phyloP scores from a whole-genome alignment of 441 rosid genomes.

The Jatropha multifida region DNA sequence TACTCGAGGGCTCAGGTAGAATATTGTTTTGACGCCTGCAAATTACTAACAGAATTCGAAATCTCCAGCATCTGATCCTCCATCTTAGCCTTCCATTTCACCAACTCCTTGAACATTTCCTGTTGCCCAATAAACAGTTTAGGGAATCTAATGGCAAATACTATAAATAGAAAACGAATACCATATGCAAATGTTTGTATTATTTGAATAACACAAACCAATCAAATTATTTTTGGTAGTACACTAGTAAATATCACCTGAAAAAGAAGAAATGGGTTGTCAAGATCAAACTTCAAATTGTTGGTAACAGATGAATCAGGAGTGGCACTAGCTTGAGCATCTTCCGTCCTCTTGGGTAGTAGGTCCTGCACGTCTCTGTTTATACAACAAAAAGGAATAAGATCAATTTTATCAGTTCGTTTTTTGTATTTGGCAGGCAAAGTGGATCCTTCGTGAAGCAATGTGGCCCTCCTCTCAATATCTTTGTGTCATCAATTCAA shows the following conservation, averaged over 20 bases:
- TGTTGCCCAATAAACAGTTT: conserved; percentile 27
- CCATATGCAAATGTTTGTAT: background rate
- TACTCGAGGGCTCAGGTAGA: conserved; percentile 6
- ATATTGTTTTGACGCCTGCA: conserved; percentile 47
- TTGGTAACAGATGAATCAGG: conserved; percentile 59
- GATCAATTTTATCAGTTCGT: background rate
- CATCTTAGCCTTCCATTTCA: conserved; percentile 71
- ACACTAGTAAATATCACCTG: conserved; percentile 50
- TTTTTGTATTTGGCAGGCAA: too few relatives aligned
- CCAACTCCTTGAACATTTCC: conserved; percentile 69
- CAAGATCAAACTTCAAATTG: conserved; percentile 53
- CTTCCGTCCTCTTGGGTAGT: conserved; percentile 47
- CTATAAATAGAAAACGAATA: background rate
- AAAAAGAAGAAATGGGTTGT: conserved; percentile 43
- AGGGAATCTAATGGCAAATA: background rate
- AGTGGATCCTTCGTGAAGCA: background rate
- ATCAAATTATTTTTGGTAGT: background rate
- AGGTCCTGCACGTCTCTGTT: conserved; percentile 55
- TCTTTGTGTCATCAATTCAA: background rate
- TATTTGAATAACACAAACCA: background rate
- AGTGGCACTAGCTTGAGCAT: conserved; percentile 52
- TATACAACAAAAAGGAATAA: conserved; percentile 22
- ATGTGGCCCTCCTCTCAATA: background rate
- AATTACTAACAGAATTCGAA: conserved; percentile 43
- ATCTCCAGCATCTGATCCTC: conserved; percentile 69